Evolutionary conservation across 768 basidiomycete genomes (phyloP), one percentile per base, ranked within the genome.

Genomic region (Naganishia onofrii): DNA sequence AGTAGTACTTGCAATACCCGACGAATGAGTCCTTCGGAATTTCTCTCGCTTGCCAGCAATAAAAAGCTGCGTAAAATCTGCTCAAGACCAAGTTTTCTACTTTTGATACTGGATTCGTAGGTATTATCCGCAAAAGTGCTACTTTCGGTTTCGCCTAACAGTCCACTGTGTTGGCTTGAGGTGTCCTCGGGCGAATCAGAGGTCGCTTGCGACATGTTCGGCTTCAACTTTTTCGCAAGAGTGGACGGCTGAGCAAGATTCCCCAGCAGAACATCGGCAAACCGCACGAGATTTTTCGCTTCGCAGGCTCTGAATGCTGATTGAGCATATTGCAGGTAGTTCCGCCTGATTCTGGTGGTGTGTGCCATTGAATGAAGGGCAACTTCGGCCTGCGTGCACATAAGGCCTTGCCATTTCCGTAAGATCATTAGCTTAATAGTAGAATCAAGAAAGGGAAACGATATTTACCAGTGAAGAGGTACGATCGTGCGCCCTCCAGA

Each of bases 1-100:
- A 72, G 46, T 21, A 72, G 28, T 12, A 72, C 65, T 17, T 68
- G 31, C 26, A 72, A 53, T 26, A 68, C 56, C 10, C 71, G 66
- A 23, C 63, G 54, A 3, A 72, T 54, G 8, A 72, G 46, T 23
- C 67, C 52, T 23, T 68, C 54, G 3, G 53, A 48, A 56, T 72
- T 60, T 7, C 51, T 57, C 23, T 72, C 71, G 54, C 66, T 68
- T 8, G 71, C 71, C 19, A 72, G 42, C 8, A 72, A 26, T 19
- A 72, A 29, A 21, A 48, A 60, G 32, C 56, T 69, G 2, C 68
- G 68, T 1, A 69, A 44, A 19, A 69, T 53, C 2, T 44, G 46
- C 26, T 69, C 68, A 0, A 69, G 57, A 31, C 68, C 68, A 23
- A 69, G 38, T 69, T 58, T 69, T 52, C 29, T 28, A 21, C 46